A percentile compares a stretch with the other conserved stretches of the same genome.
Conservation (phyloP, 208 protist genomes). For the Leishmania martiniquensis region DNA sequence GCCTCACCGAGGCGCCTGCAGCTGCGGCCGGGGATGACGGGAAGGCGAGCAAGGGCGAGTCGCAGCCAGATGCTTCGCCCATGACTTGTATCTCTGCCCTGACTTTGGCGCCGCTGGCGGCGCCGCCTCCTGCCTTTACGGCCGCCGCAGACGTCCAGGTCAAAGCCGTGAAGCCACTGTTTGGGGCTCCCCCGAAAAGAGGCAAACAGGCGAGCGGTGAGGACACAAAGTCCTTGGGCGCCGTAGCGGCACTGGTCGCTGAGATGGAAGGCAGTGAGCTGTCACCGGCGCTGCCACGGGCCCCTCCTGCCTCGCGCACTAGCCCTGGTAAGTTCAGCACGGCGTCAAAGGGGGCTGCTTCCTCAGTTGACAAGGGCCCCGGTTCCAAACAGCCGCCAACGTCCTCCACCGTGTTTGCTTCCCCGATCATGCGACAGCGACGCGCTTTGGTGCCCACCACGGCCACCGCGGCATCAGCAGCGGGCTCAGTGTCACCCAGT, state of each 20-base stretch:
- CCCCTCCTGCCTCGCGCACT: background rate
- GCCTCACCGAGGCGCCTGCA: background rate
- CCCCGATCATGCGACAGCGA: constrained; percentile 12
- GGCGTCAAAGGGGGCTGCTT: background rate
- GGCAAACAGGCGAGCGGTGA: background rate
- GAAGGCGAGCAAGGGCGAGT: background rate
- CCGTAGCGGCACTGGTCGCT: background rate
- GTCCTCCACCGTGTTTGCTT: constrained; percentile 6
- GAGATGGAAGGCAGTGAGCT: background rate
- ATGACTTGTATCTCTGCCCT: background rate
- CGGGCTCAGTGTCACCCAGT: background rate
- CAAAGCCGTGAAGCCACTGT: background rate
- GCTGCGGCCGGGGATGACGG: background rate
- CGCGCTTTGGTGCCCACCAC: background rate
- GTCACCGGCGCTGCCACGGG: background rate
- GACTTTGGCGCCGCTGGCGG: background rate
- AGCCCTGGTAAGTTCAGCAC: background rate
- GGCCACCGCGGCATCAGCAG: too few species aligned
- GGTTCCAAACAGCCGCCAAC: background rate
- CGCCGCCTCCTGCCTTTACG: background rate
- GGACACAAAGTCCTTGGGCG: background rate
- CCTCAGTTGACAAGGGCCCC: background rate
- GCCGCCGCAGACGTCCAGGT: background rate
- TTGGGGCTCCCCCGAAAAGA: background rate
- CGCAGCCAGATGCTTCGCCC: background rate